These are phyloP conservation scores for Pittosporum tobira DNA, from an alignment of 129 eudicot genomes.

Conservation along the genomic window DNA sequence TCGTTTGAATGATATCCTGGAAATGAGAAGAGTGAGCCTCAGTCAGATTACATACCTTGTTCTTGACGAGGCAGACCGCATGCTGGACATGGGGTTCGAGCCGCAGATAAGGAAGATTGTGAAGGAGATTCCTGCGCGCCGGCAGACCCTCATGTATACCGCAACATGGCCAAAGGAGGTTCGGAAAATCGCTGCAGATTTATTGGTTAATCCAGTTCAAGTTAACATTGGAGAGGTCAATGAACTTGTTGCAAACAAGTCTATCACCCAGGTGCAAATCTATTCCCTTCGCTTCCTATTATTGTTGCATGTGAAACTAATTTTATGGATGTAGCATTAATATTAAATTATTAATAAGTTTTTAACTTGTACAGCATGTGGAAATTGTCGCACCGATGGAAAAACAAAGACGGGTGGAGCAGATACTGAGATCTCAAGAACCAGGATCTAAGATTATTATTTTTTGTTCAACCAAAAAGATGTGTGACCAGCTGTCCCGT, in stretches of 20 bases:
- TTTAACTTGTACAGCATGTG: constrained; percentile 49
- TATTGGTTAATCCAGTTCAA: constrained; percentile 70
- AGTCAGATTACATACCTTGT: constrained; percentile 80
- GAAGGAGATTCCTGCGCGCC: constrained; percentile 63
- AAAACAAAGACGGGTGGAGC: constrained; percentile 69
- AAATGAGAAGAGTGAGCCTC: constrained; percentile 73
- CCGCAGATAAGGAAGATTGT: constrained; percentile 94
- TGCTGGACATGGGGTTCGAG: constrained; percentile 99
- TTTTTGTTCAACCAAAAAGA: constrained; percentile 87
- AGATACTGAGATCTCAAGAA: constrained; percentile 80
- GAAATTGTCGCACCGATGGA: constrained; percentile 61
- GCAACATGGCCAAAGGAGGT: constrained; percentile 99
- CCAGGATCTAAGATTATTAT: constrained; percentile 89
- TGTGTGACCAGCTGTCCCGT: constrained; percentile 91
- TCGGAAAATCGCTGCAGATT: constrained; percentile 90
- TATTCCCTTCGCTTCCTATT: neutral
- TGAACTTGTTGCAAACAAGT: constrained; percentile 90
- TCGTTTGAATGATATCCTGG: constrained; percentile 87
- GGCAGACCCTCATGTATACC: constrained; percentile 99
- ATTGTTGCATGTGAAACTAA: neutral
- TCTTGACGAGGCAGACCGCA: constrained; percentile 93
- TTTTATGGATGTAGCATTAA: no score
- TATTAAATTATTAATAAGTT: neutral
- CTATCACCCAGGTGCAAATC: constrained; percentile 75
- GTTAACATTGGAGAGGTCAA: constrained; percentile 90